Base-by-base conservation (phyloP, 2,329 filamentous ascomycete genomes). In the Alternaria atra region DNA sequence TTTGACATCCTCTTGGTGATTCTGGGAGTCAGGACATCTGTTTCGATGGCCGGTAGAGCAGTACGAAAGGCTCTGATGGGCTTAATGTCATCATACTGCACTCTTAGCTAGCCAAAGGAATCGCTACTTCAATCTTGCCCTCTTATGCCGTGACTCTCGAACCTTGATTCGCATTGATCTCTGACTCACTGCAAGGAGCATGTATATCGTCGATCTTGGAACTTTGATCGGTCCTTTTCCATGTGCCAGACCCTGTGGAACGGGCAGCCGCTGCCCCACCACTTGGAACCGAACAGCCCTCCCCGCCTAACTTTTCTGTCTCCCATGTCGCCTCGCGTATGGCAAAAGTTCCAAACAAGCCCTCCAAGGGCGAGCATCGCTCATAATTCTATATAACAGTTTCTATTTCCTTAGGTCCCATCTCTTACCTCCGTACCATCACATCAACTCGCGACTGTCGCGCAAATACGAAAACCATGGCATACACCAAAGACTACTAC, bases 401-500 rank as follows among this genome's bases (percentile, higher is more conserved):
- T 12, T 50, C 5, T 6, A 2, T 35, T 25, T 4, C 20, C 9
- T 32, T 10, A 12, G n/a, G 9, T 23, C 27, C 6, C 12, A 5
- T 29, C n/a, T 4, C 3, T 23, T 8, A 12, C 20, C 9, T 39
- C 20, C 29, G 42, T 25, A n/a, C 30, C 17, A 27, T 20, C 15
- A 27, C 17, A 47, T 1, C 29, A 58, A 35, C 23, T n/a, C 35
- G 13, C 35, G 23, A 15, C 30, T 40, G 48, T 43, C 35, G 20
- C 17, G 20, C 44, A 17, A 34, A 9, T n/a, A 34, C 17, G 23
- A 52, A 15, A 44, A 25, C 15, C 7, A 72, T 72, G 69, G 35
- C 63, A 6, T 74, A 74, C 55, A 71, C 67, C 5, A 72, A 74
- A 47, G 64, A 76, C 51, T 74, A 75, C 68, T 77, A 77, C 60